Conservation (phyloP, 352 stramenopile genomes). For the Phytophthora tubulina region DNA sequence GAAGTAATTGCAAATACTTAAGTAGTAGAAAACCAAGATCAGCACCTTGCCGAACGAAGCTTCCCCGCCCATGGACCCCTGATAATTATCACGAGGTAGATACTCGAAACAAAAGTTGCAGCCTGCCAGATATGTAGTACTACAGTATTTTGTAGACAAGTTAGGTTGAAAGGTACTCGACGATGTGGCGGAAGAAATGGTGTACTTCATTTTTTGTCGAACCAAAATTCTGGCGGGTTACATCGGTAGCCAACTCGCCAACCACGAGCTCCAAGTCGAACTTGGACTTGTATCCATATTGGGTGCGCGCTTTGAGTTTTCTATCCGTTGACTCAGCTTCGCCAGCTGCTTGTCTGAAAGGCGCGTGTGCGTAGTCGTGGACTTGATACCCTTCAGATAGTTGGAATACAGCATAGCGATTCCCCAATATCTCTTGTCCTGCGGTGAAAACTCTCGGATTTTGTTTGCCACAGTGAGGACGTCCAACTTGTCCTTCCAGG, state of each 20-base stretch:
- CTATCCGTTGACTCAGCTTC: background rate
- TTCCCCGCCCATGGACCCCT: no score
- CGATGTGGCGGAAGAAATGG: no score
- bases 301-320: background rate
- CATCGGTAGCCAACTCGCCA: background rate
- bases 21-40: no score
- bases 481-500: background rate
- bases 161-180: no score
- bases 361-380: background rate
- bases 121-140: no score
- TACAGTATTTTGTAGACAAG: no score
- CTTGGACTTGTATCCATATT: background rate
- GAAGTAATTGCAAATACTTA: no score
- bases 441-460: background rate
- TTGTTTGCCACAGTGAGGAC: background rate
- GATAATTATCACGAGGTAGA: no score
- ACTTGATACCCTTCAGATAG: background rate
- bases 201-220: no score
- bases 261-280: background rate
- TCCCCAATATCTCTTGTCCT: background rate
- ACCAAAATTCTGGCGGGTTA: no score
- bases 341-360: background rate
- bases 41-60: no score
- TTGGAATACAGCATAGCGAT: background rate
- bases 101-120: no score